Conservation (phyloP, 768 basidiomycete genomes). For the Clathrus columnatus region DNA sequence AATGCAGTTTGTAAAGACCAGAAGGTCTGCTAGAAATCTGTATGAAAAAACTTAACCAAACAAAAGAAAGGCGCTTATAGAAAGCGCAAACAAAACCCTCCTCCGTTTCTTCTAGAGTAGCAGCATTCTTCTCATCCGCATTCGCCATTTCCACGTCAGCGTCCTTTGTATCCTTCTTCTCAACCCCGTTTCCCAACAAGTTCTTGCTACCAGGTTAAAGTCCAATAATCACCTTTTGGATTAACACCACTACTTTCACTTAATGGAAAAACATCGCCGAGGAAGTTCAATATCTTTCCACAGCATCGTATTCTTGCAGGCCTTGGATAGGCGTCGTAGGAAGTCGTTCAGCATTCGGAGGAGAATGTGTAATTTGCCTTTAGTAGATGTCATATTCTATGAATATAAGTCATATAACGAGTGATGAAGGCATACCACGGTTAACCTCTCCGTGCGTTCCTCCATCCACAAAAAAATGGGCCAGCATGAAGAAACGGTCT, state of each 20-base stretch:
- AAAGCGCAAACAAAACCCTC: not conserved
- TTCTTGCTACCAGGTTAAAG: slow-evolving; percentile 31
- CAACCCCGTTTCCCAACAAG: slow-evolving; percentile 28
- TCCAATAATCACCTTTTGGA: slow-evolving; percentile 78
- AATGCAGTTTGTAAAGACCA: slow-evolving; percentile 86
- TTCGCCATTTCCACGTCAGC: slow-evolving; percentile 11
- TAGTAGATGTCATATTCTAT: slow-evolving; percentile 69
- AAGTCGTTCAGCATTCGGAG: slow-evolving; percentile 83
- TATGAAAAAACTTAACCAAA: slow-evolving; percentile 5
- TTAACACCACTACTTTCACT: slow-evolving; percentile 90
- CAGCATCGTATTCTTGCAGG: slow-evolving; percentile 78
- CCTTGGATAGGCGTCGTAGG: slow-evolving; percentile 77
- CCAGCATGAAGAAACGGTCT: slow-evolving; percentile 78
- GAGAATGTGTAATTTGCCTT: slow-evolving; percentile 79
- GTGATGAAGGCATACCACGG: slow-evolving; percentile 22
- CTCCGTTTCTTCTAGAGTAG: not conserved
- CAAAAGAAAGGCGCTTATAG: not conserved
- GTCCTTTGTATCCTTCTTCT: slow-evolving; percentile 27
- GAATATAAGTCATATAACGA: not conserved
- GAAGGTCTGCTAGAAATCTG: slow-evolving; percentile 83
- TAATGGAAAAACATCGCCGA: slow-evolving; percentile 78
- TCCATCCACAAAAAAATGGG: slow-evolving; percentile 88
- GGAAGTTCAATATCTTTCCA: slow-evolving; percentile 80
- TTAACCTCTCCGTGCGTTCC: slow-evolving; percentile 56
- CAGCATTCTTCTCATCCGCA: slow-evolving; percentile 21